Conservation (phyloP, 2,329 filamentous ascomycete genomes). For the Colletotrichum sp. region DNA sequence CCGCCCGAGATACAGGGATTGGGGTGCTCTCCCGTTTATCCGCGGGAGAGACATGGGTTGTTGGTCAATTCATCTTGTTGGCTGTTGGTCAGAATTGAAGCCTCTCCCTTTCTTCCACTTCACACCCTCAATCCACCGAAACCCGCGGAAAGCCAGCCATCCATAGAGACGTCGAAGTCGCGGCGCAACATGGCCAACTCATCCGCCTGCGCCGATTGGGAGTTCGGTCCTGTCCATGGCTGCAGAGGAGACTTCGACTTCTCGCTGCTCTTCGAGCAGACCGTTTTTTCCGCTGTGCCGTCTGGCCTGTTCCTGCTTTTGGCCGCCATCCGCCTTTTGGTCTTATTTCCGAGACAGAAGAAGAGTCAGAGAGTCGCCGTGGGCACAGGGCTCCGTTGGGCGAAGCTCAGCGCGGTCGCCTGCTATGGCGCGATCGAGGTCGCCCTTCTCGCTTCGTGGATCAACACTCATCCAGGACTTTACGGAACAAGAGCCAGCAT, state of each 20-base stretch:
- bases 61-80: background rate
- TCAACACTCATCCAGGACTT: background rate
- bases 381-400: background rate
- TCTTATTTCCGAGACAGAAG: background rate
- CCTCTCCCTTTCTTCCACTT: background rate
- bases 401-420: background rate
- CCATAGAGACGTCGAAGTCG: background rate
- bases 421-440: background rate
- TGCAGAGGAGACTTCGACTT: constrained; percentile 56
- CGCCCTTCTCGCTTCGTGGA: background rate
- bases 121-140: background rate
- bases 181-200: background rate
- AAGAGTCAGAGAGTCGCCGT: background rate
- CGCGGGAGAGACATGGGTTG: background rate
- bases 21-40: background rate
- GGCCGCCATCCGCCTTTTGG: background rate
- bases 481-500: background rate
- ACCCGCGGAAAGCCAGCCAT: background rate
- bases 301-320: background rate
- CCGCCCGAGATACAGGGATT: background rate
- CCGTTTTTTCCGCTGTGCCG: constrained; percentile 42
- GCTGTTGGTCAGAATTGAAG: background rate
- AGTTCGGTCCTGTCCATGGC: constrained; percentile 33
- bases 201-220: background rate
- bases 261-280: constrained; percentile 52